Evolutionary conservation across 1,284 basidiomycete genomes (phyloP).

Genomic region (Moniliella sp.): DNA sequence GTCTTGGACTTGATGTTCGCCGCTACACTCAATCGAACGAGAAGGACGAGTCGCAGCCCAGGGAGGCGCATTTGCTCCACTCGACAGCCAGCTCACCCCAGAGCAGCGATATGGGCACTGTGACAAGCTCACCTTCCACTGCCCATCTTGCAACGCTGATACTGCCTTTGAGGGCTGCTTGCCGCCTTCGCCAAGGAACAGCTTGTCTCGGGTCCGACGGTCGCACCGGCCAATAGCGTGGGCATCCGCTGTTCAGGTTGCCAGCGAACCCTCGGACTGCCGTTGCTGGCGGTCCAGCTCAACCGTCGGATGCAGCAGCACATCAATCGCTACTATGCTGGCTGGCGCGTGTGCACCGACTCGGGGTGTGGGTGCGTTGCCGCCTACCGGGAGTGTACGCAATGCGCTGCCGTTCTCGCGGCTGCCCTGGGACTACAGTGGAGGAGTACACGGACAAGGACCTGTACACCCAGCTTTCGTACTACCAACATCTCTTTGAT

Average conservation of each 20-base stretch:
- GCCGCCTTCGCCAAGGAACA: background rate
- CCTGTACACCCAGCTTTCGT: constrained; percentile 28
- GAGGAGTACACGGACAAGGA: constrained; percentile 19
- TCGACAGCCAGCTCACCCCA: constrained; percentile 71
- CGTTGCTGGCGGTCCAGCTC: constrained; percentile 61
- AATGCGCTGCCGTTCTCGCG: constrained; percentile 33
- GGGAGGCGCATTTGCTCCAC: constrained; percentile 51
- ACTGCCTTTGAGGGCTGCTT: constrained; percentile 8
- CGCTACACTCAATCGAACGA: constrained; percentile 43
- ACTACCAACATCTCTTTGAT: constrained; percentile 20
- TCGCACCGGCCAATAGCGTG: constrained; percentile 37
- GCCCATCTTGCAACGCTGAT: constrained; percentile 9
- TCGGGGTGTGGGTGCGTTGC: constrained; percentile 62
- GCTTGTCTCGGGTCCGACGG: background rate
- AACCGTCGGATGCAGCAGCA: constrained; percentile 59
- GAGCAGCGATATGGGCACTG: constrained; percentile 46
- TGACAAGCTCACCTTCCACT: constrained; percentile 11
- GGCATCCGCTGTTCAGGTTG: too few relatives aligned
- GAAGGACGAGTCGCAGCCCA: too few relatives aligned
- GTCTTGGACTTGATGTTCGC: constrained; percentile 69
- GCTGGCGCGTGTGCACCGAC: constrained; percentile 70
- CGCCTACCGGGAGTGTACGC: constrained; percentile 84
- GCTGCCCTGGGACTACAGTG: constrained; percentile 14
- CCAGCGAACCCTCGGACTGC: constrained; percentile 40
- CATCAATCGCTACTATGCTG: constrained; percentile 66